Percentiles rank a stretch among this genome's conserved stretches.
Evolutionary conservation across 2,329 filamentous ascomycete species (phyloP).

Genomic region (Aspergillus nomiae): DNA sequence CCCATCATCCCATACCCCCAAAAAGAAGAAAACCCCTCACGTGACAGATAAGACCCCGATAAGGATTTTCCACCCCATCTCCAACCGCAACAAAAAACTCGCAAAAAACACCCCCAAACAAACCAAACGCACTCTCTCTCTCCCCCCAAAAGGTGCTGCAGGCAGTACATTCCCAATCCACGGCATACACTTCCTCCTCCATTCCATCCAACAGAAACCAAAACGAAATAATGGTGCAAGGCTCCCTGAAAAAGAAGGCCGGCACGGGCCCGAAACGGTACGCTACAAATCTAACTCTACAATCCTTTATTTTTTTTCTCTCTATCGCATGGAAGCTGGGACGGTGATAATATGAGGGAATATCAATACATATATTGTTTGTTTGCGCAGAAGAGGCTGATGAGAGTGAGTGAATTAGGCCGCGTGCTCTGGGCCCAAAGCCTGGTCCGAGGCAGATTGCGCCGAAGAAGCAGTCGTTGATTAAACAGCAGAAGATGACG

Average conservation of each 20-base stretch:
- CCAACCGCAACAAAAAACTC: neutral
- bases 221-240: constrained; percentile 20
- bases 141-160: constrained; percentile 11
- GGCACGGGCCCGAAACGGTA: constrained; percentile 40
- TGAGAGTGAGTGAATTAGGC: too few relatives aligned
- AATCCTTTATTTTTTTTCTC: too few relatives aligned
- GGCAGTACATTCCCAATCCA: constrained; percentile 9
- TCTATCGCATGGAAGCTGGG: too few relatives aligned
- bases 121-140: neutral
- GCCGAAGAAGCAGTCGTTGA: constrained; percentile 64
- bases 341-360: too few relatives aligned
- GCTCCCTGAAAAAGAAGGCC: constrained; percentile 48
- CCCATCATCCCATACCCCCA: neutral
- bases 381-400: too few relatives aligned
- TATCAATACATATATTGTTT: too few relatives aligned
- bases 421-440: constrained; percentile 14
- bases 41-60: constrained; percentile 23
- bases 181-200: too few relatives aligned
- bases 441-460: constrained; percentile 63
- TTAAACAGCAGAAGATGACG: constrained; percentile 63
- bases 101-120: neutral
- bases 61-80: constrained; percentile 16
- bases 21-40: constrained; percentile 7
- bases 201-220: neutral
- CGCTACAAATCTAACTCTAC: neutral